Percentiles rank a stretch among this genome's conserved stretches.
Conservation (phyloP, 164 flowering plant species). For the Chloranthus sessilifolius region DNA sequence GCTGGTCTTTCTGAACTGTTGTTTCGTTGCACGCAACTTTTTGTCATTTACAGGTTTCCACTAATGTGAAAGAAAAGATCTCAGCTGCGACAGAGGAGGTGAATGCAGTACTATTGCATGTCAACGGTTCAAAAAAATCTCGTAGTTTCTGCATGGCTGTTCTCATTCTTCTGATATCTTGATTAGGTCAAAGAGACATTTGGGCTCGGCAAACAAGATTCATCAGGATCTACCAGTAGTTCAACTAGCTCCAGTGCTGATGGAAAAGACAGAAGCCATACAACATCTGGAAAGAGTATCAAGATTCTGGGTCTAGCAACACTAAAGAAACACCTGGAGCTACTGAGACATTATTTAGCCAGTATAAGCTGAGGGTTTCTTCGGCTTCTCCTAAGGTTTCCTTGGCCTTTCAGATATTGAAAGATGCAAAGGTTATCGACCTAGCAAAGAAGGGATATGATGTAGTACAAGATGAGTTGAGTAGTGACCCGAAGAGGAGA, state of each 20-base stretch:
- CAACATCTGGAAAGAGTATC: constrained; percentile 28
- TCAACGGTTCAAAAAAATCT: neutral
- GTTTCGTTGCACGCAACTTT: too few relatives aligned
- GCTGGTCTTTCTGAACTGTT: too few relatives aligned
- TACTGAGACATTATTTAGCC: constrained; percentile 43
- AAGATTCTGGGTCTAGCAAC: constrained; percentile 39
- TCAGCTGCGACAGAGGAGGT: constrained; percentile 85
- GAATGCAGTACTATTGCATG: neutral
- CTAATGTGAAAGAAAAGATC: constrained; percentile 74
- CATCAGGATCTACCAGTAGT: constrained; percentile 27
- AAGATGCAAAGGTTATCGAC: constrained; percentile 69
- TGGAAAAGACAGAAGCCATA: constrained; percentile 27
- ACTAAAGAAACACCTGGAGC: constrained; percentile 15
- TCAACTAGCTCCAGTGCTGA: constrained; percentile 26
- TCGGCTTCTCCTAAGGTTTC: constrained; percentile 53
- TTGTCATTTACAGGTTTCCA: constrained; percentile 83
- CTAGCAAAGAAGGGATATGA: constrained; percentile 80
- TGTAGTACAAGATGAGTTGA: constrained; percentile 82
- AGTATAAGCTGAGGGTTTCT: constrained; percentile 48
- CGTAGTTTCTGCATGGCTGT: neutral
- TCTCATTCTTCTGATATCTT: neutral
- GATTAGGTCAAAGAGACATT: constrained; percentile 73
- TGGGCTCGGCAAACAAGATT: constrained; percentile 55
- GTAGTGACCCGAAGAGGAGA: constrained; percentile 52
- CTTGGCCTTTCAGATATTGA: constrained; percentile 55